Base-by-base conservation (phyloP, 2,329 filamentous ascomycete species). In the Beauveria bassiana region DNA sequence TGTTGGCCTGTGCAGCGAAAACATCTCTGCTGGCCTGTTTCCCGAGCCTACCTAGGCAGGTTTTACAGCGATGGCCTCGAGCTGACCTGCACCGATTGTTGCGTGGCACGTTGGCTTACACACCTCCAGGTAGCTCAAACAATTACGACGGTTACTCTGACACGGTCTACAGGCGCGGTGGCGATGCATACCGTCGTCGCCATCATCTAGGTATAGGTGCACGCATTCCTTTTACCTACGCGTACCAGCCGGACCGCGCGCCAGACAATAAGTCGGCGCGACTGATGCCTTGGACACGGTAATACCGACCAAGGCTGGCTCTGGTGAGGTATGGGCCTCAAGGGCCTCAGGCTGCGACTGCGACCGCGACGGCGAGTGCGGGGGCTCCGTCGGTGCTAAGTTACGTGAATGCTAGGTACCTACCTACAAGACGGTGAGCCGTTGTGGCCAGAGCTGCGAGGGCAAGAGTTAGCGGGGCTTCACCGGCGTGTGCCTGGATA, bases 211-310 rank as follows among this genome's bases (percentile, higher is more conserved):
- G 7, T 28, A 28, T 28, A 28, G 26, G 26, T 28, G 26, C 26
- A 67, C 65, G 6, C 67, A 66, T 4, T n/a, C 45, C 51, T 66
- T 68, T 38, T 4, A 38, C 34, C 53, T 66, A 67, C 63, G 59
- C 46, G 38, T 69, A 68, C 61, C 66, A 67, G 63, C 55, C 67
- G 42, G 63, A 67, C 12, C 65, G 66, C 54, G 67, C 66, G 2
- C 66, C 67, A 7, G 63, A 66, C 50, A 53, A 65, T 26, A 64
- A 52, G 10, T 65, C 65, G 16, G 66, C 62, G n/a, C 26, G 59
- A 31, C 20, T 66, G 5, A 59, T 69, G 3, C 66, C 67, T 9
- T 65, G 34, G 66, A 68, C 57, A 38, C 56, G 12, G 47, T 61
- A 1, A 26, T 26, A 20, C 42, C 38, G 67, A 31, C 63, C 59